A percentile compares a stretch with the other conserved stretches of the same genome.
Conservation (phyloP, 2,329 filamentous ascomycete genomes). For the Calonectria crousiana region DNA sequence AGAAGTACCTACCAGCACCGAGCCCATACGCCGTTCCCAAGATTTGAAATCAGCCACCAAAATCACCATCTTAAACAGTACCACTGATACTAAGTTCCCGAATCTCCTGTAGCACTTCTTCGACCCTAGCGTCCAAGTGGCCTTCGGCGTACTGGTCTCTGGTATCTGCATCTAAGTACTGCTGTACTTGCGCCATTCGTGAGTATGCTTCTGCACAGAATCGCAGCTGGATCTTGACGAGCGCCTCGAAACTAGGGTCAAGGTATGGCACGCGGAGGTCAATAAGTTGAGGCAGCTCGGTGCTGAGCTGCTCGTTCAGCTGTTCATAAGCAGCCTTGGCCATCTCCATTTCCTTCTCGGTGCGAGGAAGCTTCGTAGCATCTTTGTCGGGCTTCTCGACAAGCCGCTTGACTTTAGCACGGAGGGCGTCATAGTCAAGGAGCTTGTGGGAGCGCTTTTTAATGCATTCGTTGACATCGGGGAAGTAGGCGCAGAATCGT, state of each 20-base stretch:
- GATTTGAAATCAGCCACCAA: constrained; percentile 21
- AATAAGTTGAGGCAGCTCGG: constrained; percentile 94
- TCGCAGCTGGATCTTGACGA: constrained; percentile 97
- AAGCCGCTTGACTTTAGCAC: constrained; percentile 95
- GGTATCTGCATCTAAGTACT: constrained; percentile 95
- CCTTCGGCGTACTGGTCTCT: constrained; percentile 96
- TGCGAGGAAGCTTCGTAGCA: constrained; percentile 92
- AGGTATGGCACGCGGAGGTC: constrained; percentile 97
- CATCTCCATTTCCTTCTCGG: constrained; percentile 97
- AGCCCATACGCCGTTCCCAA: constrained; percentile 45
- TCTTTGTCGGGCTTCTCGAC: constrained; percentile 99
- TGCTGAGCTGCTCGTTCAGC: constrained; percentile 94
- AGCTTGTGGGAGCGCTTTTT: constrained; percentile 99
- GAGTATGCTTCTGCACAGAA: constrained; percentile 99
- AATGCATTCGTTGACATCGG: constrained; percentile 98
- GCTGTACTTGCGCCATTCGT: constrained; percentile 98
- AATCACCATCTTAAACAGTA: constrained; percentile 62
- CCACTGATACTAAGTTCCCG: constrained; percentile 92
- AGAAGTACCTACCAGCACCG: constrained; percentile 36
- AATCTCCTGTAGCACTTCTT: constrained; percentile 97
- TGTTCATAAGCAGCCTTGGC: constrained; percentile 94
- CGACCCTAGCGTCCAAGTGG: constrained; percentile 89
- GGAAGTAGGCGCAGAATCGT: constrained; percentile 97
- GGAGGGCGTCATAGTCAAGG: constrained; percentile 96
- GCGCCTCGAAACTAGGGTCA: constrained; percentile 95